Percentiles rank a stretch among this genome's conserved stretches.
These are phyloP conservation scores for Funneliformis geosporum DNA, from an alignment of 192 early-diverging fungal genomes.

Conservation along the genomic window DNA sequence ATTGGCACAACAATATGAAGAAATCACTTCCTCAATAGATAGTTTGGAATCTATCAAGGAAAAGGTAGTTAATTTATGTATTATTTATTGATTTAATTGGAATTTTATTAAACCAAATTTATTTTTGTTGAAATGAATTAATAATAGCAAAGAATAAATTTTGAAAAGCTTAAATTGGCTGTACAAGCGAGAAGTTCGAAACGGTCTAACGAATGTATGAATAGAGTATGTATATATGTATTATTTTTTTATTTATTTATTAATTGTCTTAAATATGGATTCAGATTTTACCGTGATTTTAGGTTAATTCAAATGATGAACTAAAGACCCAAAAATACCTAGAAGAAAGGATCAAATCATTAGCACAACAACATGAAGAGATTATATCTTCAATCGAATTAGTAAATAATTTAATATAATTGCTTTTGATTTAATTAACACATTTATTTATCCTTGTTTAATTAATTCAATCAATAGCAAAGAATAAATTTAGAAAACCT, in stretches of 20 bases:
- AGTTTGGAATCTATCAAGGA: conserved; percentile 27
- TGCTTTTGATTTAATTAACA: too few relatives aligned
- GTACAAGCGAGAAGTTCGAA: not conserved
- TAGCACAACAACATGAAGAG: too few relatives aligned
- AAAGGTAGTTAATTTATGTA: not conserved
- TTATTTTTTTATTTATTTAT: too few relatives aligned
- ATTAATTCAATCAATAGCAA: conserved; percentile 10
- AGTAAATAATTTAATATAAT: too few relatives aligned
- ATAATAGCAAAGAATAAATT: conserved; percentile 23
- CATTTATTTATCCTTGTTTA: too few relatives aligned
- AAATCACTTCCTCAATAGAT: conserved; percentile 33
- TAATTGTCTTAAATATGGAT: too few relatives aligned
- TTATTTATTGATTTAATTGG: not conserved
- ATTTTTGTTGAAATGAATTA: not conserved
- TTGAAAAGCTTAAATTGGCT: conserved; percentile 14
- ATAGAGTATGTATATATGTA: not conserved
- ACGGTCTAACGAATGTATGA: not conserved
- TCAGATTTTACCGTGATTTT: too few relatives aligned
- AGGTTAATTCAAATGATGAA: too few relatives aligned
- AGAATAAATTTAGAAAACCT: conserved; percentile 15
- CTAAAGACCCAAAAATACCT: too few relatives aligned
- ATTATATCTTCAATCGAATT: too few relatives aligned
- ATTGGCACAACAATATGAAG: conserved; percentile 24
- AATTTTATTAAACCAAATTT: not conserved
- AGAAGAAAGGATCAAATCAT: too few relatives aligned